Percentiles rank a stretch among this genome's conserved stretches.
Conservation (phyloP, 495 filamentous ascomycete species). For the Terfezia claveryi region DNA sequence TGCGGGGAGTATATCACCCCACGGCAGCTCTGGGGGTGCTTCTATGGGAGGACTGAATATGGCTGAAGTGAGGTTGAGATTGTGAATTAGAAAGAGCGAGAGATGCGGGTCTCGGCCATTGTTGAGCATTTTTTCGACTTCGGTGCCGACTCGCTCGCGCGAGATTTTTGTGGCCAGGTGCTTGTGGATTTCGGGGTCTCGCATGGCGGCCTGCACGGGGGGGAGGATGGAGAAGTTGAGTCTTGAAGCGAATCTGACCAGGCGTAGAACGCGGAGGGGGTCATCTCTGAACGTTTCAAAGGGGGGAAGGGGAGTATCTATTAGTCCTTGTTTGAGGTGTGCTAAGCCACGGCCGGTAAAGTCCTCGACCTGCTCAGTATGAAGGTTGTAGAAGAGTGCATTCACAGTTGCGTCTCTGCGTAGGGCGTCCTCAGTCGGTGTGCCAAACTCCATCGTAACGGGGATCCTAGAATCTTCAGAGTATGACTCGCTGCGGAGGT, state of each 20-base stretch:
- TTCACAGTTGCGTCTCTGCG: constrained; percentile 88
- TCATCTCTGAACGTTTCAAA: constrained; percentile 90
- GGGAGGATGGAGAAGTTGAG: constrained; percentile 55
- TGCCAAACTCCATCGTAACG: constrained; percentile 48
- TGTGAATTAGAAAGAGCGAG: constrained; percentile 50
- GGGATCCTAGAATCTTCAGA: constrained; percentile 68
- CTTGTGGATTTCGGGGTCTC: constrained; percentile 42
- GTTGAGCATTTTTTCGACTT: constrained; percentile 76
- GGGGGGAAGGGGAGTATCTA: constrained; percentile 74
- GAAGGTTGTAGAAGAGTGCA: constrained; percentile 87
- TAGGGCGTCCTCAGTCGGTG: constrained; percentile 68
- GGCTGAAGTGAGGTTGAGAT: constrained; percentile 50
- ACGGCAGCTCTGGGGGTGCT: constrained; percentile 14
- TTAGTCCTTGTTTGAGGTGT: constrained; percentile 48
- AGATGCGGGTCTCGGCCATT: constrained; percentile 44
- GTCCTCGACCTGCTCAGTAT: constrained; percentile 57
- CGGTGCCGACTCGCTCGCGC: constrained; percentile 61
- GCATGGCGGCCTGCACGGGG: constrained; percentile 51
- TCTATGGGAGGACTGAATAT: constrained; percentile 52
- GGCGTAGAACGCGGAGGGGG: constrained; percentile 66
- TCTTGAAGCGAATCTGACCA: constrained; percentile 76
- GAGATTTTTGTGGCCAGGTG: constrained; percentile 78
- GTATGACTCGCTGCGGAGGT: constrained; percentile 81
- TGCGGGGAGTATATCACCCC: constrained; percentile 14
- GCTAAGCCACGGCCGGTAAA: constrained; percentile 49